These are phyloP conservation scores for Auriscalpium vulgare DNA, from an alignment of 768 basidiomycete species.

Conservation along the genomic window DNA sequence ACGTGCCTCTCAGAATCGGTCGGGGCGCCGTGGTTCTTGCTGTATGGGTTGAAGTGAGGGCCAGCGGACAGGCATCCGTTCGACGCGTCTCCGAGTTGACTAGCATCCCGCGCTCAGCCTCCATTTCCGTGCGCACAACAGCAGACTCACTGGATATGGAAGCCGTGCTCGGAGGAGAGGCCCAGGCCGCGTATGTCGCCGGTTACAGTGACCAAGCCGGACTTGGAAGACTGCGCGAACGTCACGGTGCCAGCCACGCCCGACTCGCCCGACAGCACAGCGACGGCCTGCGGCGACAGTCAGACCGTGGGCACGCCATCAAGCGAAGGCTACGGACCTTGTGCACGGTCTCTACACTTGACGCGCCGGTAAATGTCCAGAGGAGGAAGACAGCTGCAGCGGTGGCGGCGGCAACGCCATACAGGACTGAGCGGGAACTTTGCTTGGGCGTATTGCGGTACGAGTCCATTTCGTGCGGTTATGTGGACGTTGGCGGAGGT, in stretches of 20 bases:
- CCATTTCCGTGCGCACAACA: neutral
- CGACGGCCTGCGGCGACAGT: constrained; percentile 36
- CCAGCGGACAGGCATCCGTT: constrained; percentile 64
- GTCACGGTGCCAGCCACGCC: constrained; percentile 54
- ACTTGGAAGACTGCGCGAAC: constrained; percentile 48
- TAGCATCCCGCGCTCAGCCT: constrained; percentile 9
- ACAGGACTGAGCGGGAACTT: neutral
- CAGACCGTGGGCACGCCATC: neutral
- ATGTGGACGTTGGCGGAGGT: neutral
- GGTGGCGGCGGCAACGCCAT: neutral
- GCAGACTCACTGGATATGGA: constrained; percentile 68
- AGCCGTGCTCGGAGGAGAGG: constrained; percentile 53
- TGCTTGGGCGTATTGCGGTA: neutral
- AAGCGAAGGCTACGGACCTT: neutral
- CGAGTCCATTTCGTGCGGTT: neutral
- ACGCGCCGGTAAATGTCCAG: neutral
- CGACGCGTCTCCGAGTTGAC: constrained; percentile 52
- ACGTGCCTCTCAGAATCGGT: constrained; percentile 52
- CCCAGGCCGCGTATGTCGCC: constrained; percentile 57
- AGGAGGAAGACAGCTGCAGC: neutral
- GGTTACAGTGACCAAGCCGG: constrained; percentile 49
- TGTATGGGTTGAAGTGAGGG: constrained; percentile 70
- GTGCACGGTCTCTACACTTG: neutral
- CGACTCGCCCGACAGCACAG: constrained; percentile 54
- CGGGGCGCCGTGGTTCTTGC: constrained; percentile 58